Evolutionary conservation across 2,329 filamentous ascomycete species (phyloP).

Genomic region (Exophiala oligosperma): DNA sequence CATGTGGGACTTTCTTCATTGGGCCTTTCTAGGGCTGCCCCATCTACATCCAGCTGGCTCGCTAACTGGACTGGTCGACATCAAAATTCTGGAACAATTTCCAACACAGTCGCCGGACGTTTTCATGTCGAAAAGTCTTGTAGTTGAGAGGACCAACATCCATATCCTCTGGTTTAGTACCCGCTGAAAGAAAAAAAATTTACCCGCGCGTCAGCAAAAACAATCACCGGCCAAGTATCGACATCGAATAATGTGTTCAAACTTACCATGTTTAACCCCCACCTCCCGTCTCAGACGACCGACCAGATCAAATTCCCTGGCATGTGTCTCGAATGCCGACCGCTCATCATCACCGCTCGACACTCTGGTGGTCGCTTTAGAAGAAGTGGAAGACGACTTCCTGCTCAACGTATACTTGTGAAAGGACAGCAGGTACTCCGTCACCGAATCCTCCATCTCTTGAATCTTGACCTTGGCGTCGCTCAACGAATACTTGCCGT

Average conservation of each 20-base stretch:
- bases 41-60: neutral
- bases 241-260: neutral
- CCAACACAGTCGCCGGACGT: conserved; percentile 20
- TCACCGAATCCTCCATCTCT: conserved; percentile 20
- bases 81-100: conserved; percentile 11
- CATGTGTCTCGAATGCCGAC: conserved; percentile 14
- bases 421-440: conserved; percentile 20
- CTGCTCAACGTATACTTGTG: conserved; percentile 24
- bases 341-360: neutral
- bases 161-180: conserved; percentile 7
- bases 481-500: neutral
- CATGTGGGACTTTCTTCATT: no score
- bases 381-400: neutral
- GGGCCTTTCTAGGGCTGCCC: no score
- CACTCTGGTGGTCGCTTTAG: neutral
- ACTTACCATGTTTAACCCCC: conserved; percentile 17
- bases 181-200: neutral
- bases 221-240: neutral
- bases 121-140: conserved; percentile 12
- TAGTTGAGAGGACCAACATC: conserved; percentile 4
- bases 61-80: neutral
- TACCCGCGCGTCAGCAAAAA: neutral
- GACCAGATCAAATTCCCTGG: conserved; percentile 14
- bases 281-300: conserved; percentile 6
- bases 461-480: conserved; percentile 14